phyloP scores from a whole-genome alignment of 1,139 yeast species.

The Candida sp. region DNA sequence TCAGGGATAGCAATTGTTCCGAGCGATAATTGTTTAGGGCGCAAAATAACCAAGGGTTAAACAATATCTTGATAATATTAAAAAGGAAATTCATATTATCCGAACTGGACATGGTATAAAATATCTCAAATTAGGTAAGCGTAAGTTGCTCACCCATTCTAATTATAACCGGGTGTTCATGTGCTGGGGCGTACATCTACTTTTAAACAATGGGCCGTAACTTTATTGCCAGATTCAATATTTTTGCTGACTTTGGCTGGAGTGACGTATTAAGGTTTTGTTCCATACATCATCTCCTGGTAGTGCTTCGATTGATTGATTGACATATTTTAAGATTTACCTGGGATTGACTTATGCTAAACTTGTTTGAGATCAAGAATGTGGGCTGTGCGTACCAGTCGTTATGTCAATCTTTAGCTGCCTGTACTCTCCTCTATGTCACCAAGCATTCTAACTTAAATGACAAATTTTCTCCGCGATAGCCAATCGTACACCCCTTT shows the following conservation, averaged over 20 bases:
- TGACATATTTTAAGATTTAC: neutral
- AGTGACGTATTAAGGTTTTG: neutral
- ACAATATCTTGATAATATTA: too few relatives aligned
- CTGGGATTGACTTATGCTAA: too few relatives aligned
- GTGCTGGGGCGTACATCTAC: neutral
- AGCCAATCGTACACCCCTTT: neutral
- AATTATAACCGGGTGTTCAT: neutral
- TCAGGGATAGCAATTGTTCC: neutral
- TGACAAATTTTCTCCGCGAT: neutral
- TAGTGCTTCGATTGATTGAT: neutral
- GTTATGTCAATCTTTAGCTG: neutral
- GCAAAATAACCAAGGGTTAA: neutral
- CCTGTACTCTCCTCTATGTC: neutral
- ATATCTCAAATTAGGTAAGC: neutral
- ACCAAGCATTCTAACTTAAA: neutral
- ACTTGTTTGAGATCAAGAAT: too few relatives aligned
- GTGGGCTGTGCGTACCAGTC: too few relatives aligned
- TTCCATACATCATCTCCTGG: neutral
- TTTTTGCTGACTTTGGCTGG: neutral
- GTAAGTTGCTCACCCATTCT: neutral
- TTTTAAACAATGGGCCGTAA: neutral
- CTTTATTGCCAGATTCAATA: neutral
- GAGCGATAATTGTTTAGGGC: neutral
- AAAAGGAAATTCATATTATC: neutral
- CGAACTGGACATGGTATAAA: neutral